Conservation (phyloP, 345 rosid genomes). For the Microcos paniculata region DNA sequence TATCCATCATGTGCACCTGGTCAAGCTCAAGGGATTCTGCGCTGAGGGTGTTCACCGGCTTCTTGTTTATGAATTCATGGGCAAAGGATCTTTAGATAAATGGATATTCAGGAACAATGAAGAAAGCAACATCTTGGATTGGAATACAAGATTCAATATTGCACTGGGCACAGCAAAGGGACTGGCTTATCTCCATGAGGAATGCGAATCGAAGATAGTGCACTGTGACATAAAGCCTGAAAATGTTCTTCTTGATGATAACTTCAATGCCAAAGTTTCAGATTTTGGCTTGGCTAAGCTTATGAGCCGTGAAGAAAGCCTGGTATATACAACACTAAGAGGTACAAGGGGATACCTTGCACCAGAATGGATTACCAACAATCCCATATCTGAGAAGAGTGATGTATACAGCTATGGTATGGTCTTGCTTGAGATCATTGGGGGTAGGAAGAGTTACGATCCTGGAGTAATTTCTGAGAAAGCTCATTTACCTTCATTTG, state of each 20-base stretch:
- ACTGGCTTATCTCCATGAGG: conserved; percentile 66
- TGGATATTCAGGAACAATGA: conserved; percentile 42
- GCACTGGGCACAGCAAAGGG: conserved; percentile 65
- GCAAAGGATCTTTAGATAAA: conserved; percentile 55
- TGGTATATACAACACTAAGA: conserved; percentile 12
- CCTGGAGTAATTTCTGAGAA: conserved; percentile 31
- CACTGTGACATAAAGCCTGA: conserved; percentile 65
- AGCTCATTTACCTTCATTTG: conserved; percentile 43
- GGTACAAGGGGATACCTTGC: conserved; percentile 63
- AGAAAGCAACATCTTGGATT: conserved; percentile 36
- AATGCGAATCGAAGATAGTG: conserved; percentile 54
- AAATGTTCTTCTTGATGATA: conserved; percentile 57
- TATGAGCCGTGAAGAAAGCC: conserved; percentile 33
- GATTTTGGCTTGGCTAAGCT: conserved; percentile 68
- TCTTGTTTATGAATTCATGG: conserved; percentile 62
- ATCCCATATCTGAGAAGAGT: conserved; percentile 16
- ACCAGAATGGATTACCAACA: conserved; percentile 62
- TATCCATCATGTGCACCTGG: conserved; percentile 53
- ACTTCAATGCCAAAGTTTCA: conserved; percentile 53
- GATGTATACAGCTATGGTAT: conserved; percentile 59
- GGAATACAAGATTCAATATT: conserved; percentile 57
- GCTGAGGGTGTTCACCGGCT: conserved; percentile 46
- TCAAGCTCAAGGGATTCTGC: conserved; percentile 60
- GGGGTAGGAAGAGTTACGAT: conserved; percentile 49
- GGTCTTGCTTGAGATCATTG: conserved; percentile 55